Evolutionary conservation across 139 green algal species (phyloP), one percentile per base, ranked within the genome.

Genomic region (Gonium pectorale): DNA sequence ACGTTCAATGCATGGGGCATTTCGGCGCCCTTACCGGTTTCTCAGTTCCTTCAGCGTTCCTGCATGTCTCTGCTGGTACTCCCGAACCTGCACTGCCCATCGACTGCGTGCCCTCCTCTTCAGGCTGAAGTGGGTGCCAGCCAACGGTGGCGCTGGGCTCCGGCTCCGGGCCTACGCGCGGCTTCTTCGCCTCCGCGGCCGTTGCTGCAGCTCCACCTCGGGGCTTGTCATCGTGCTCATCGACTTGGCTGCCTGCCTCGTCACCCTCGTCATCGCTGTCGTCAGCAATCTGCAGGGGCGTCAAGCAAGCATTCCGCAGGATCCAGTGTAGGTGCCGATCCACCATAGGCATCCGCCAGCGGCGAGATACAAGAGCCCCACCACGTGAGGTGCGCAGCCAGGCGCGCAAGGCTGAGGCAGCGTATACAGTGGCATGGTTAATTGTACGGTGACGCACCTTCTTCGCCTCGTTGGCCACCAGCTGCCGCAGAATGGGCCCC

Each of bases 401-500:
- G 17, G 13, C 17, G 17, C 13, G 49, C 17, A 56, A 17, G 49
- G 49, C 49, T 26, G 13, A 56, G 13, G 49, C 49, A 56, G 17
- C 13, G 49, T 26, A 56, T 56, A 26, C 17, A 17, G 49, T 56
- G n/a, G n/a, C 49, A 17, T 56, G 17, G 49, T 56, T 56, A 56
- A 13, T 56, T 56, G 49, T 56, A 13, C 17, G 13, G 49, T 56
- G 49, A 17, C 17, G 49, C 13, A 26, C 49, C 49, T 26, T 13
- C 13, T 56, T 56, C 13, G 13, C 49, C 17, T 56, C 17, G 13
- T 56, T 56, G 49, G 46, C 78, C 1, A 60, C 35, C 46, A 88
- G 37, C n/a, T 78, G 64, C 13, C 72, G 49, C 5, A 88, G 73
- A 15, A 88, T 56, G 33, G 83, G 83, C 17, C 83, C 83, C 6